Base-by-base conservation (phyloP, 2,329 filamentous ascomycete species). In the Thielaviopsis ethacetica region DNA sequence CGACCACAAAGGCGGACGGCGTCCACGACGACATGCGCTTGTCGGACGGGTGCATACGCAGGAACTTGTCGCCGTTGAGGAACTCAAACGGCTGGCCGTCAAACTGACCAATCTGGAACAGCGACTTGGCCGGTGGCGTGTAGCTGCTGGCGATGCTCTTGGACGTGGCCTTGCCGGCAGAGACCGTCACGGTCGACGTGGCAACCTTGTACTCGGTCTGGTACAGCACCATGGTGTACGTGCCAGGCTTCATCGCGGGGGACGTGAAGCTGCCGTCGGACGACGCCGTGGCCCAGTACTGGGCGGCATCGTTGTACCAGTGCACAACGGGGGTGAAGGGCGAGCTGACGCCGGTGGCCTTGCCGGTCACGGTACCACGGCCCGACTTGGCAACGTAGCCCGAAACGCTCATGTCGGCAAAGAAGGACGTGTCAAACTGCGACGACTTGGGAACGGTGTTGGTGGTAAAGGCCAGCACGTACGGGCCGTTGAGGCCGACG, bases 1-100 rank as follows among this genome's bases (percentile, higher is more conserved):
- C 82, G 12, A 83, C 77, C 1, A 78, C 83, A 69, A 82, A 84
- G 0, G 81, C 84, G 13, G 75, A 64, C 0, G 80, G 75, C 0
- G 72, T 75, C 83, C 83, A 86, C 59, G 71, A 72, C 26, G 72
- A 69, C 82, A 86, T 86, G 65, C 83, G 78, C 47, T 69, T 70
- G 68, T 85, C 83, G 3, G 79, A 80, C 2, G 83, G 83, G 66
- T 86, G 83, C 83, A 86, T 86, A 56, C 81, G 76, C 15, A 81
- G 74, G 66, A 84, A 79, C 65, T 84, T 84, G 58, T 77, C 82
- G 15, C 82, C 82, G 66, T 87, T 86, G 63, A 76, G 76, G 73
- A 86, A 84, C 17, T 81, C 82, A 6, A 73, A 78, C 21, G 80
- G 80, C 68, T 80, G 75, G 53, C 83, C 82, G 64, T 86, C 83